A percentile compares a stretch with the other conserved stretches of the same genome.
phyloP scores from a whole-genome alignment of 352 stramenopile species.

The Achlya hypogyna region DNA sequence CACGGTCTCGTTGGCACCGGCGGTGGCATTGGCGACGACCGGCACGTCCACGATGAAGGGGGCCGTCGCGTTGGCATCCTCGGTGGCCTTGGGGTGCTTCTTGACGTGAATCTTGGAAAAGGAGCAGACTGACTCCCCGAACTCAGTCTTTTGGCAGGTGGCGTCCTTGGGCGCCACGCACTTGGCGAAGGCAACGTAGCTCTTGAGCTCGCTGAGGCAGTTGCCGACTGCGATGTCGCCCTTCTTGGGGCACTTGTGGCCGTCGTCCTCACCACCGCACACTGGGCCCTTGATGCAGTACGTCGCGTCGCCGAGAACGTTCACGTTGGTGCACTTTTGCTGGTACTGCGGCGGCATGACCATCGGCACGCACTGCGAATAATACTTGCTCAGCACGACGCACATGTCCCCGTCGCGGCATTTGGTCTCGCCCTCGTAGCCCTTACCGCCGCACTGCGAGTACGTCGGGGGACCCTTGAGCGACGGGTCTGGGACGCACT shows the following conservation, averaged over 20 bases:
- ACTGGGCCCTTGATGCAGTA: slow-evolving; percentile 39
- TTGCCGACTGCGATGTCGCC: slow-evolving; percentile 30
- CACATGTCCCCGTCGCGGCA: slow-evolving; percentile 11
- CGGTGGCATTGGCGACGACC: neutral
- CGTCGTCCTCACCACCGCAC: slow-evolving; percentile 26
- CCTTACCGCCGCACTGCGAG: slow-evolving; percentile 1
- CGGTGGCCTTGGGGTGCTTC: neutral
- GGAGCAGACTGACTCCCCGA: neutral
- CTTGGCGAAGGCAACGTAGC: slow-evolving; percentile 13
- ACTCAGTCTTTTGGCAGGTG: slow-evolving; percentile 18
- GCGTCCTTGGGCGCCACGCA: slow-evolving; percentile 22
- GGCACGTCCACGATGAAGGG: neutral
- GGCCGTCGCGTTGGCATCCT: neutral
- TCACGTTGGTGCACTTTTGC: slow-evolving; percentile 28
- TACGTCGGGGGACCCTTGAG: neutral
- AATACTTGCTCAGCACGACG: neutral
- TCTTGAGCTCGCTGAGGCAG: slow-evolving; percentile 13
- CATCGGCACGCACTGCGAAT: slow-evolving; percentile 10
- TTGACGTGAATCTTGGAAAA: slow-evolving; percentile 6
- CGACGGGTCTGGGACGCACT: neutral
- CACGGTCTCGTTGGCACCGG: neutral
- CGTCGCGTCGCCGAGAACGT: slow-evolving; percentile 32
- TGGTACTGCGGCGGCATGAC: neutral
- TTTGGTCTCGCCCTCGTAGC: neutral
- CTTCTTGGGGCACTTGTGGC: slow-evolving; percentile 31